phyloP scores from a whole-genome alignment of 257 asterid species.

The Salvia rosmarinus region DNA sequence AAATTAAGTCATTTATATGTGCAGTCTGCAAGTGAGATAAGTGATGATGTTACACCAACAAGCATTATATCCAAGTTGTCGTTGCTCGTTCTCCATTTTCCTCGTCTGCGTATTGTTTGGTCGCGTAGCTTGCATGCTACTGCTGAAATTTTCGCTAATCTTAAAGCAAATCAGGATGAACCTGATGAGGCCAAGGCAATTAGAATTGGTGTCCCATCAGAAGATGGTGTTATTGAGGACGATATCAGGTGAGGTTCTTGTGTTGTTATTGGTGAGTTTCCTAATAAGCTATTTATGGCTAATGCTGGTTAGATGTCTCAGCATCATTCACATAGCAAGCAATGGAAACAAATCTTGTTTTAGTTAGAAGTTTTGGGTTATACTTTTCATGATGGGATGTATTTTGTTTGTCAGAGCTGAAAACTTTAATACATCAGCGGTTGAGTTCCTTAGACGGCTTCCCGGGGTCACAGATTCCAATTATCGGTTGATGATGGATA shows the following conservation, averaged over 20 bases:
- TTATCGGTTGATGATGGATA: slow-evolving; percentile 81
- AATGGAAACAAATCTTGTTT: no score
- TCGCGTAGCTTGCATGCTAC: slow-evolving; percentile 97
- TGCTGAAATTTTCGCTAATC: slow-evolving; percentile 78
- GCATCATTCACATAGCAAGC: no score
- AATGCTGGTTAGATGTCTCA: slow-evolving; percentile 4
- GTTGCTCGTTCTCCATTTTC: slow-evolving; percentile 91
- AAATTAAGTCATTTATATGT: slow-evolving; percentile 28
- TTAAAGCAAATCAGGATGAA: slow-evolving; percentile 96
- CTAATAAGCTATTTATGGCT: slow-evolving; percentile 1
- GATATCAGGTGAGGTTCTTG: slow-evolving; percentile 66
- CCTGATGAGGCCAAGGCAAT: slow-evolving; percentile 95
- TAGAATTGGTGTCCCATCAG: slow-evolving; percentile 96
- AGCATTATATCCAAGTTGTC: slow-evolving; percentile 92
- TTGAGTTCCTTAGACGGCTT: slow-evolving; percentile 87
- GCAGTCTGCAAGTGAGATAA: slow-evolving; percentile 89
- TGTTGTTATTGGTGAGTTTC: slow-evolving; percentile 22
- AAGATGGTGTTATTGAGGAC: slow-evolving; percentile 85
- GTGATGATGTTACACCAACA: slow-evolving; percentile 91
- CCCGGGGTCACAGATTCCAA: slow-evolving; percentile 97
- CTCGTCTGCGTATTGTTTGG: slow-evolving; percentile 97
- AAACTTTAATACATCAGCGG: slow-evolving; percentile 89
- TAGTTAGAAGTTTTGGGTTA: no score
- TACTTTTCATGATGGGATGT: slow-evolving; percentile 7
- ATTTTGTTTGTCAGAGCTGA: slow-evolving; percentile 67